A percentile compares a stretch with the other conserved stretches of the same genome.
Conservation (phyloP, 129 eudicot genomes). For the Mikania micrantha region DNA sequence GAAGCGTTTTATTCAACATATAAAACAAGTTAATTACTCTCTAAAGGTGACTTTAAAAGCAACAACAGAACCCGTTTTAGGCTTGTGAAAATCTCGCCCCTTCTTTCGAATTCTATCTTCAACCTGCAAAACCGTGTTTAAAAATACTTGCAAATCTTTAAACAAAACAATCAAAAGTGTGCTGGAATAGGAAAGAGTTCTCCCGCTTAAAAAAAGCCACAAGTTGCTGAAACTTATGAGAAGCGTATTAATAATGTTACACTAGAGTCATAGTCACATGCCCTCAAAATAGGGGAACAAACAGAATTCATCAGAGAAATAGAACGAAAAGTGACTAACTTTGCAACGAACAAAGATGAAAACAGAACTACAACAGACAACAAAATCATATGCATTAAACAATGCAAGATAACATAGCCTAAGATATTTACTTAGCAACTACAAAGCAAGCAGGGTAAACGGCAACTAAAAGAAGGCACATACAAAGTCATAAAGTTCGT, state of each 20-base stretch:
- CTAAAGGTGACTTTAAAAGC: conserved; percentile 95
- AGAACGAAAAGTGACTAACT: not conserved
- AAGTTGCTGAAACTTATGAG: not conserved
- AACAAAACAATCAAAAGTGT: not conserved
- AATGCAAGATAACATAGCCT: not conserved
- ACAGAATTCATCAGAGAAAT: not conserved
- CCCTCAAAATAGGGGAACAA: not conserved
- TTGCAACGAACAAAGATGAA: not conserved
- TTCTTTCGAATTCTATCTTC: conserved; percentile 81
- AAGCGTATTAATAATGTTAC: not conserved
- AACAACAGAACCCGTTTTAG: conserved; percentile 87
- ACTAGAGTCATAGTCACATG: not conserved
- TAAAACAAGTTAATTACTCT: conserved; percentile 50
- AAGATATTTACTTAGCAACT: not conserved
- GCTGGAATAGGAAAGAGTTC: not conserved
- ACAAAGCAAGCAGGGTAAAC: not conserved
- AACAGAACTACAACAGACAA: not conserved
- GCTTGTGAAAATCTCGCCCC: conserved; percentile 64
- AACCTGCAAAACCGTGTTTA: conserved; percentile 38
- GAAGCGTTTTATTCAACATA: conserved; percentile 23
- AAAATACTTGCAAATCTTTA: not conserved
- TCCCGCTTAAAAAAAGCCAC: conserved; percentile 35
- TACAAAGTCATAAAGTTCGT: not conserved
- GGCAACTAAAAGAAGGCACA: not conserved
- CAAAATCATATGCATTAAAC: not conserved